A percentile compares a stretch with the other conserved stretches of the same genome.
Conservation (phyloP, 768 basidiomycete species). For the Artomyces pyxidatus region DNA sequence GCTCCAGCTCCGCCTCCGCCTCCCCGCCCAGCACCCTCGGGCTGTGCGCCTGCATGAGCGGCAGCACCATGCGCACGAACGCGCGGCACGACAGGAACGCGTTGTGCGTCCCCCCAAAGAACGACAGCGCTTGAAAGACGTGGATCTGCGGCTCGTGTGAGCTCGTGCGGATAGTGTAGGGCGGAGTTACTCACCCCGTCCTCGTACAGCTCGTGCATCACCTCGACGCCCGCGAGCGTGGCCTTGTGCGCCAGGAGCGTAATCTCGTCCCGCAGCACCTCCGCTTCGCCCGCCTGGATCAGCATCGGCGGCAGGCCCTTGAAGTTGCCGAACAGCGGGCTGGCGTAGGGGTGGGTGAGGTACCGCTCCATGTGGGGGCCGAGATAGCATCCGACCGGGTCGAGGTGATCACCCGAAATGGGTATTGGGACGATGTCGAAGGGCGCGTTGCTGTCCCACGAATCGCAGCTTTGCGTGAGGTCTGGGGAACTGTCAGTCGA, state of each 20-base stretch:
- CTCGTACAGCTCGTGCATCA: conserved; percentile 83
- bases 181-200: conserved; percentile 59
- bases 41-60: conserved; percentile 39
- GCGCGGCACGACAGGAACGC: conserved; percentile 65
- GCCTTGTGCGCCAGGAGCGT: conserved; percentile 92
- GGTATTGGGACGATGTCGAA: conserved; percentile 79
- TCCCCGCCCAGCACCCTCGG: conserved; percentile 44
- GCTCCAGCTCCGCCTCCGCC: conserved; percentile 53
- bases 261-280: conserved; percentile 92
- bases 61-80: conserved; percentile 57
- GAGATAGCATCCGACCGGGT: conserved; percentile 91
- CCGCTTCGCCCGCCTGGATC: conserved; percentile 89
- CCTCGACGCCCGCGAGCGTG: conserved; percentile 72
- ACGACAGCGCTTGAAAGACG: conserved; percentile 86
- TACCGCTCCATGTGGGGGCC: conserved; percentile 74
- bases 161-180: not conserved
- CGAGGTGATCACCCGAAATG: conserved; percentile 70
- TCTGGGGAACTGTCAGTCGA: conserved; percentile 35
- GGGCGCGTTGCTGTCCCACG: conserved; percentile 90
- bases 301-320: conserved; percentile 81
- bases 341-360: conserved; percentile 93
- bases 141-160: conserved; percentile 50
- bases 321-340: conserved; percentile 89
- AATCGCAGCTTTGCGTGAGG: conserved; percentile 94
- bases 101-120: conserved; percentile 54